These are phyloP conservation scores for Leucocoprinus gongylophorus DNA, from an alignment of 1,284 basidiomycete genomes.

Conservation along the genomic window DNA sequence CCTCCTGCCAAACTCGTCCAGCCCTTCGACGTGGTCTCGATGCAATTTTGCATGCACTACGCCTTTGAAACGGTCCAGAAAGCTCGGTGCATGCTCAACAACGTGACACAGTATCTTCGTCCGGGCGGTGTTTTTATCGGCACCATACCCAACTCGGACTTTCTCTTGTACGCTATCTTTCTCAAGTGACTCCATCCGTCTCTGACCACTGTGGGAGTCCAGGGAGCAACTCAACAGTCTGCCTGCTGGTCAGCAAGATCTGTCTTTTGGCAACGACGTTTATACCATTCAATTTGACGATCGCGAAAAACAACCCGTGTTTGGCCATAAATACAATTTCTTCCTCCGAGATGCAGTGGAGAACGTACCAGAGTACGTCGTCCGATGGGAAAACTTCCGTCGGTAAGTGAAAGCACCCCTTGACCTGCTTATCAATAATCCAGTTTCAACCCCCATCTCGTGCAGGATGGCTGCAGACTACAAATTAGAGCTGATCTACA, in stretches of 20 bases:
- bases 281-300: conserved; percentile 86
- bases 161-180: conserved; percentile 57
- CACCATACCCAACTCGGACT: conserved; percentile 85
- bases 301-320: conserved; percentile 55
- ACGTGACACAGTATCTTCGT: conserved; percentile 77
- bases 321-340: conserved; percentile 92
- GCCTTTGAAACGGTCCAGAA: conserved; percentile 89
- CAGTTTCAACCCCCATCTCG: background rate
- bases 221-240: conserved; percentile 66
- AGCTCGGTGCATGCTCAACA: conserved; percentile 88
- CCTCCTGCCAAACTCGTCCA: conserved; percentile 47
- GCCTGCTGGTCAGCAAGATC: conserved; percentile 49
- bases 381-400: conserved; percentile 90
- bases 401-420: too few relatives aligned
- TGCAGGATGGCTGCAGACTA: conserved; percentile 85
- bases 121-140: conserved; percentile 88
- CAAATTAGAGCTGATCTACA: conserved; percentile 69
- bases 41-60: conserved; percentile 99
- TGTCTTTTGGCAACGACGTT: conserved; percentile 86
- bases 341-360: conserved; percentile 93
- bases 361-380: conserved; percentile 95
- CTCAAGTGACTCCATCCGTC: conserved; percentile 10
- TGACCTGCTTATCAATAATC: too few relatives aligned
- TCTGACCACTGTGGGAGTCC: conserved; percentile 12
- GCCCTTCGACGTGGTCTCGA: conserved; percentile 89